Base-by-base conservation (phyloP, 345 rosid species). In the Moricandia arvensis region DNA sequence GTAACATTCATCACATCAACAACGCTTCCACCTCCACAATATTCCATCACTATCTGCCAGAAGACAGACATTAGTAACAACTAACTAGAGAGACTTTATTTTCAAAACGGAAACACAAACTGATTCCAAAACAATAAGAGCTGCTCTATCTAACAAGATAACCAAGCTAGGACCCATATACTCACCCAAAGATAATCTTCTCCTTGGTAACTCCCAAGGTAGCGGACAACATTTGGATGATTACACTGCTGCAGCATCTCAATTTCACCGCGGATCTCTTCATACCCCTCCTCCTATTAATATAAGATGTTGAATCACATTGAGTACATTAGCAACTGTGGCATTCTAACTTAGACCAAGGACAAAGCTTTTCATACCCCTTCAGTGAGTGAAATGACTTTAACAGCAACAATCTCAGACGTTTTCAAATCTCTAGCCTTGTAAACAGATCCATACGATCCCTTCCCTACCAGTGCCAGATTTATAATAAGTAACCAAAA, bases 1-100 rank as follows among this genome's bases (percentile, higher is more conserved):
- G 91, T 82, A 68, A 82, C 96, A 83, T 90, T 87, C 97, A 95
- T 95, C 74, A 95, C 83, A 83, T 89, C 99, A 80, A 96, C 91
- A 63, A 95, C 93, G 64, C 99, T 95, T 80, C 99, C 99, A 85
- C 98, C 97, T 53, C 99, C 98, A 78, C 99, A 95, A 63, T 95
- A 95, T 85, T 95, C 99, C 99, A 95, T 95, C 77, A 95, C 97
- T 82, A 92, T 95, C 99, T 95, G 99, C 85, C 85, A 83, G 66
- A 79, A 75, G 54, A 81, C 49, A 59, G 8, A 80, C 81, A 73
- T 43, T 38, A 80, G 71, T 75, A 72, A 74, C 66, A 60, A n/a
- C n/a, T n/a, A n/a, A n/a, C n/a, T n/a, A 74, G 21, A 68, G 55
- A 37, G 12, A 55, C 58, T 7, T 16, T 17, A 68, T 51, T 16